Percentiles rank a stretch among this genome's conserved stretches.
These are phyloP conservation scores for Curvularia eragrostidis DNA, from an alignment of 2,329 filamentous ascomycete species.

Conservation along the genomic window DNA sequence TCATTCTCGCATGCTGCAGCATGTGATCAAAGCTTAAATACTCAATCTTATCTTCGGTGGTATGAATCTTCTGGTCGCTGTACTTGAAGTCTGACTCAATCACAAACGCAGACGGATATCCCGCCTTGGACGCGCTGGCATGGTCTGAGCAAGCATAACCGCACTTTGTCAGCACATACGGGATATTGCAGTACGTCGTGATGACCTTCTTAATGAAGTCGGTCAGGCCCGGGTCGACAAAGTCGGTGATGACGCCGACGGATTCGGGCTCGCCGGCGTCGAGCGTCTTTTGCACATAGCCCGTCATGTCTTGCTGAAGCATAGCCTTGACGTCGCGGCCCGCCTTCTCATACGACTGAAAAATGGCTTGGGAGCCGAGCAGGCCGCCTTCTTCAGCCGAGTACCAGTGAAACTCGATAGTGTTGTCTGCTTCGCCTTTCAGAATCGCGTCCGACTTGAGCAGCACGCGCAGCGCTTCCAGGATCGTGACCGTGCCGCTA, in stretches of 20 bases:
- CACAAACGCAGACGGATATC: constrained; percentile 77
- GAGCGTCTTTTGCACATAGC: constrained; percentile 81
- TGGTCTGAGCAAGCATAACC: constrained; percentile 85
- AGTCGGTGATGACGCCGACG: constrained; percentile 93
- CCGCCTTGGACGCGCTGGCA: constrained; percentile 74
- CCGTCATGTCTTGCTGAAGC: constrained; percentile 95
- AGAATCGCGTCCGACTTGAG: constrained; percentile 74
- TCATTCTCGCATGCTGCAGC: constrained; percentile 87
- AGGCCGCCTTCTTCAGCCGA: constrained; percentile 88
- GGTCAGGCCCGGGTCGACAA: constrained; percentile 81
- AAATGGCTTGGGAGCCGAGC: constrained; percentile 88
- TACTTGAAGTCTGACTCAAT: constrained; percentile 75
- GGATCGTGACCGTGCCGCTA: constrained; percentile 89
- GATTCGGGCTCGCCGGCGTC: constrained; percentile 83
- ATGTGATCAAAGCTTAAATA: constrained; percentile 86
- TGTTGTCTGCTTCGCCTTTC: constrained; percentile 77
- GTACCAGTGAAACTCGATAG: constrained; percentile 97
- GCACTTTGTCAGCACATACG: constrained; percentile 85
- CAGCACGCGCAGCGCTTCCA: constrained; percentile 86
- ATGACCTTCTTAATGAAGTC: constrained; percentile 90
- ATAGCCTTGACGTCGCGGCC: constrained; percentile 86
- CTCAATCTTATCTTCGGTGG: constrained; percentile 72
- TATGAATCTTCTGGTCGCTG: constrained; percentile 71
- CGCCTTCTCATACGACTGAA: constrained; percentile 76
- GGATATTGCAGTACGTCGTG: constrained; percentile 85